Conservation (phyloP, 805 yeast species). For the Wickerhamomyces kurtzmanii region DNA sequence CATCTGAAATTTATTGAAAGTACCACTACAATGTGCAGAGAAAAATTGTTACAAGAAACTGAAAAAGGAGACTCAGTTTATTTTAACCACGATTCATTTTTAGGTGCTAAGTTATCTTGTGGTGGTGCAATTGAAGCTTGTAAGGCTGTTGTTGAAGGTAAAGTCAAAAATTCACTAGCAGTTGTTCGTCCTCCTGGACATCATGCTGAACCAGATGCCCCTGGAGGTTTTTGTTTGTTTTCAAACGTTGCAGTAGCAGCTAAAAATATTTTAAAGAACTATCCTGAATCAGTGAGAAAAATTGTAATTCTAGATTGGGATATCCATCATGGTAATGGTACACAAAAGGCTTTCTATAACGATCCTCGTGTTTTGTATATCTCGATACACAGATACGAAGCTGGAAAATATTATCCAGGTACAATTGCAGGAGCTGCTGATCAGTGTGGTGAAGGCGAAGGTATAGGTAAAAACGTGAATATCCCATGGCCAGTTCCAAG, state of each 20-base stretch:
- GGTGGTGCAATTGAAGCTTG: constrained; percentile 98
- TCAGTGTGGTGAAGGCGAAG: constrained; percentile 76
- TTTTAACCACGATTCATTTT: constrained; percentile 80
- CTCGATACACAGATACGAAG: constrained; percentile 87
- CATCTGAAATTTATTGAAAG: constrained; percentile 70
- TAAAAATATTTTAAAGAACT: constrained; percentile 64
- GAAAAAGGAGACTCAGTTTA: constrained; percentile 93
- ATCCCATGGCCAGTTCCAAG: constrained; percentile 93
- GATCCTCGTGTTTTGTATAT: constrained; percentile 89
- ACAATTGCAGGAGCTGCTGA: constrained; percentile 76
- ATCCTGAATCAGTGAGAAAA: constrained; percentile 81
- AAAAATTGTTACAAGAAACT: constrained; percentile 68
- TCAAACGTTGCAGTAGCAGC: constrained; percentile 98
- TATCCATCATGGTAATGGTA: constrained; percentile 98
- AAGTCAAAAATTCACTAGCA: constrained; percentile 86
- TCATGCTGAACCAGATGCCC: constrained; percentile 95
- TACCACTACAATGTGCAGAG: constrained; percentile 71
- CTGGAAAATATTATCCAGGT: constrained; percentile 91
- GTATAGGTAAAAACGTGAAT: constrained; percentile 82
- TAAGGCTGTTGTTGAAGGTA: constrained; percentile 86
- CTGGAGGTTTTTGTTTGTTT: constrained; percentile 95
- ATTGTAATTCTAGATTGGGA: constrained; percentile 95
- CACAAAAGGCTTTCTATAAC: constrained; percentile 83
- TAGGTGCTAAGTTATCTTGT: constrained; percentile 85
- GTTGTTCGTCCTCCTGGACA: constrained; percentile 99